These are phyloP conservation scores for Cutaneotrichosporon cutaneum DNA, from an alignment of 1,284 basidiomycete genomes.

Conservation along the genomic window DNA sequence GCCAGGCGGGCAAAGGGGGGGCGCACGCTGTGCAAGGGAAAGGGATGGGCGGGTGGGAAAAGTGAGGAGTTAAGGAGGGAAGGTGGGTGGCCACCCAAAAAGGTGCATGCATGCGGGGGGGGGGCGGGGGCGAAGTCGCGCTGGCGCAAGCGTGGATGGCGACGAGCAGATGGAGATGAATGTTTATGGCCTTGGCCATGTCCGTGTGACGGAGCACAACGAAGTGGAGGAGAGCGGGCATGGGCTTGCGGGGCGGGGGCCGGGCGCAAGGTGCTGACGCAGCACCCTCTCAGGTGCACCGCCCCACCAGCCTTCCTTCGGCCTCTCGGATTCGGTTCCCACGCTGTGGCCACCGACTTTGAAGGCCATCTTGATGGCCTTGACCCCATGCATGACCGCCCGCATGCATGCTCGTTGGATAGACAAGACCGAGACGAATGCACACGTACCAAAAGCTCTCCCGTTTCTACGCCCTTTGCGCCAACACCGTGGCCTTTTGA, in stretches of 20 bases:
- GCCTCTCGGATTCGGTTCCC: conserved; percentile 14
- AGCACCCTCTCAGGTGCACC: conserved; percentile 10
- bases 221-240: not conserved
- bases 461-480: conserved; percentile 50
- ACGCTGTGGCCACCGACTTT: conserved; percentile 25
- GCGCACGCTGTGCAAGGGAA: not conserved
- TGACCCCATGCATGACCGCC: conserved; percentile 17
- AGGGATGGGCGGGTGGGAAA: not conserved
- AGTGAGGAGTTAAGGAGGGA: not conserved
- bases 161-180: not conserved
- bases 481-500: conserved; percentile 47
- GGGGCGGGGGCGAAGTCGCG: not conserved
- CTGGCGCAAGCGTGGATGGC: not conserved
- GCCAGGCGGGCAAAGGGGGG: not conserved
- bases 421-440: conserved; percentile 30
- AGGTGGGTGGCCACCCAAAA: not conserved
- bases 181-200: not conserved
- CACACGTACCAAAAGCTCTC: conserved; percentile 50
- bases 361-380: conserved; percentile 26
- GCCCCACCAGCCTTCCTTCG: not conserved
- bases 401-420: conserved; percentile 36
- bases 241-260: not conserved
- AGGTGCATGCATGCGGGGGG: conserved; percentile 5
- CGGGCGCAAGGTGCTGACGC: not conserved
- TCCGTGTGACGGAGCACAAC: not conserved